Evolutionary conservation across 2,329 filamentous ascomycete genomes (phyloP), one percentile per base, ranked within the genome.

Genomic region (Dactylellina cionopaga): DNA sequence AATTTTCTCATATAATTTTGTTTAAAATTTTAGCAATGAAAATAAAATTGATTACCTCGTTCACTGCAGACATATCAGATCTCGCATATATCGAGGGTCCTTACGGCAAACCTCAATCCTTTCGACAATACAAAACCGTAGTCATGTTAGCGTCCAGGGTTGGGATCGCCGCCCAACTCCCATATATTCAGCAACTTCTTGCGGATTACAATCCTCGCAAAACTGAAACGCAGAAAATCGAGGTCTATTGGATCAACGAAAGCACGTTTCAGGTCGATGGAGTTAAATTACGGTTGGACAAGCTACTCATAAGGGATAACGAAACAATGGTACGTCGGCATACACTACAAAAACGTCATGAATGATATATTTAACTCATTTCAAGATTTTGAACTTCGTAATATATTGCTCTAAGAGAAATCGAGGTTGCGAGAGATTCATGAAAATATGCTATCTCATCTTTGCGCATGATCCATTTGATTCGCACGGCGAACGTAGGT

Each of bases 181-280:
- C 46, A 5, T 51, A 51, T 15, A 51, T 51, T 15, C 46, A 51
- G 17, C 46, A 51, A 51, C 19, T 51, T 13, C 3, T 31, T 29
- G 22, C 46, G 3, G 46, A 51, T 24, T 25, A 51, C n/a, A 13
- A 51, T n/a, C 22, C 22, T 15, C 13, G 46, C n/a, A 25, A 29
- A 10, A 15, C 25, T 2, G 10, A 29, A 31, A 51, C 46, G 25
- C 46, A 31, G 9, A 51, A 51, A 25, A 25, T 47, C 9, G 22
- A 47, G 19, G 7, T 25, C 7, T 7, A 25, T 24, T 47, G 43
- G 15, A 5, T 13, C 13, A 33, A 33, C 13, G 31, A 33, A 33
- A n/a, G n/a, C n/a, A n/a, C n/a, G n/a, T n/a, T n/a, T n/a, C 31
- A 33, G 13, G 31, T 13, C 13, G 6, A 13, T 15, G 17, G 17